Base-by-base conservation (phyloP, 768 basidiomycete genomes). In the Agaricus sinodeliciosus region DNA sequence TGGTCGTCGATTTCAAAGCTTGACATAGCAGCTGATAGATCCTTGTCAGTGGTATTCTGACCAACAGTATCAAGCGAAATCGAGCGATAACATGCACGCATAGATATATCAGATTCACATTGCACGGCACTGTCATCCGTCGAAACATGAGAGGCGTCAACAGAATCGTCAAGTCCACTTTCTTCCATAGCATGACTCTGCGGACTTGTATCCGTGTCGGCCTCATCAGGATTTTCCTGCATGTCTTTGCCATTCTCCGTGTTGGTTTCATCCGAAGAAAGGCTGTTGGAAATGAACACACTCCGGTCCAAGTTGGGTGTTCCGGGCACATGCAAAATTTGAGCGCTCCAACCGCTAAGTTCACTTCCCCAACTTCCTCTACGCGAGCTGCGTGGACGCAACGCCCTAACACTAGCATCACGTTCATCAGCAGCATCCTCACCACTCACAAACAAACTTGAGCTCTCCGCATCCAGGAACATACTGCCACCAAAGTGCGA, bases 341-440 rank as follows among this genome's bases (percentile, higher is more conserved):
- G 72, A 5, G 92, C 90, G 64, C 90, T 92, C 91, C 91, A 94
- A 40, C 86, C 78, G 58, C 89, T 93, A 22, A 80, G 85, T 62
- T 87, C 87, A 60, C 92, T 94, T 60, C 90, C 94, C 89, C 93
- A 94, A 61, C 92, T 94, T 0, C 88, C 87, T 60, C 90, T 75
- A 60, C 92, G 76, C 8, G 89, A 90, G 67, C 89, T 90, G 53
- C 93, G 73, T 1, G 90, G 90, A 55, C 93, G 72, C 60, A 96
- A 70, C n/a, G 94, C 94, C 6, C 93, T 77, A 22, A 96, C 84
- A 61, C 90, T 93, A 0, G 94, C 94, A 59, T 90, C 91, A 34
- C 84, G 76, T 50, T 78, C 78, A 58, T 82, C 78, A 45, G 81
- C 62, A 48, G 80, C 86, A 48, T 85, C 85, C 49, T 85, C 86